Conservation (phyloP, 2,329 filamentous ascomycete genomes). For the Spiromastix sp. region DNA sequence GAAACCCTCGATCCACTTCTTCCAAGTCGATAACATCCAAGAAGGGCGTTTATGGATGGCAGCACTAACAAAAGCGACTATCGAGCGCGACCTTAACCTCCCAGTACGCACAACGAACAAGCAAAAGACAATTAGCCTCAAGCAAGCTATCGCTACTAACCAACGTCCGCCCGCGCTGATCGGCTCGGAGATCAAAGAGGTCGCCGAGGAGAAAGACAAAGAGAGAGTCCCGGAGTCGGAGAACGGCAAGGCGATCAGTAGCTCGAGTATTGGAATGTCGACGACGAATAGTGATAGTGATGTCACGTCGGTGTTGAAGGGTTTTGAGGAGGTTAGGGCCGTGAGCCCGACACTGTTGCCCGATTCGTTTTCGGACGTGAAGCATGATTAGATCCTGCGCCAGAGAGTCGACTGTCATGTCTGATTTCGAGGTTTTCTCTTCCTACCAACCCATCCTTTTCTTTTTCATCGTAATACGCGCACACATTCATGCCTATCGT, state of each 20-base stretch:
- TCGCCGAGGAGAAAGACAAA: constrained; percentile 6
- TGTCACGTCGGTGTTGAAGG: constrained; percentile 2
- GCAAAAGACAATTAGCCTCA: constrained; percentile 88
- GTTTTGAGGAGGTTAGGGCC: too few relatives aligned
- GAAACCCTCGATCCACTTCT: constrained; percentile 94
- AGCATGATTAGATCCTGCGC: neutral
- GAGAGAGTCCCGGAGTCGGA: constrained; percentile 3
- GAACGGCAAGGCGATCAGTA: constrained; percentile 25
- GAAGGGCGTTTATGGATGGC: constrained; percentile 96
- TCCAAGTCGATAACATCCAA: constrained; percentile 83
- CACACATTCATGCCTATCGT: constrained; percentile 1
- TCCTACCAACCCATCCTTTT: neutral
- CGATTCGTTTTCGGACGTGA: neutral
- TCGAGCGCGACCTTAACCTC: constrained; percentile 72
- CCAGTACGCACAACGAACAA: constrained; percentile 82
- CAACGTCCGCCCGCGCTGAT: constrained; percentile 84
- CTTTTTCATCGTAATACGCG: neutral
- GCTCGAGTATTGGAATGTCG: constrained; percentile 16
- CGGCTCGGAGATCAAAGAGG: constrained; percentile 38
- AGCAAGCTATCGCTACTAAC: constrained; percentile 77
- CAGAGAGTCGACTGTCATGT: neutral
- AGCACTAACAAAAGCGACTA: constrained; percentile 96
- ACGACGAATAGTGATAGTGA: constrained; percentile 14
- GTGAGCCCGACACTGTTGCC: too few relatives aligned
- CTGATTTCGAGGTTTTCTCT: neutral